Conservation (phyloP, 345 rosid genomes). For the Heritiera littoralis region DNA sequence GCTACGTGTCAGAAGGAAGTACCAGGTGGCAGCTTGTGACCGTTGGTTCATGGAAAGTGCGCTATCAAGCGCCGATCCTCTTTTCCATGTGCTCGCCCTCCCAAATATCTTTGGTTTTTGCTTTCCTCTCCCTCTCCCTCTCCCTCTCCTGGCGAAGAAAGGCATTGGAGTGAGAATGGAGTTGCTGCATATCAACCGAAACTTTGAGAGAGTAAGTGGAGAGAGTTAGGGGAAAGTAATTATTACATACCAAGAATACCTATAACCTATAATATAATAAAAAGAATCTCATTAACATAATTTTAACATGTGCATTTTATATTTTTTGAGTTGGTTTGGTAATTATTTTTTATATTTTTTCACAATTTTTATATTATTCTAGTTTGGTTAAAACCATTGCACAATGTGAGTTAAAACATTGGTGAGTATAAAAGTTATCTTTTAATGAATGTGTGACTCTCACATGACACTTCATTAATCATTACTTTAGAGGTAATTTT, state of each 20-base stretch:
- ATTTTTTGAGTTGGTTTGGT: too few relatives aligned
- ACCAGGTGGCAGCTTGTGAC: constrained; percentile 43
- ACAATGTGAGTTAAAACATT: too few relatives aligned
- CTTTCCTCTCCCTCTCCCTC: background rate
- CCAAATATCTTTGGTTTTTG: background rate
- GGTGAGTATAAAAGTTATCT: too few relatives aligned
- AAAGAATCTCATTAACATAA: too few relatives aligned
- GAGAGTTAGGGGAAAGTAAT: background rate
- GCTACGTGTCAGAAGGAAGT: constrained; percentile 50
- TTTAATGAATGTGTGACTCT: too few relatives aligned
- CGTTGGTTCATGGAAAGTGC: constrained; percentile 14
- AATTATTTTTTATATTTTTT: too few relatives aligned
- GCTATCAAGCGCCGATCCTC: constrained; percentile 1
- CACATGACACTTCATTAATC: too few relatives aligned
- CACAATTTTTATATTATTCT: too few relatives aligned
- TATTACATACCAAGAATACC: background rate
- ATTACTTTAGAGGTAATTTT: too few relatives aligned
- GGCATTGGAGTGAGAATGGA: background rate
- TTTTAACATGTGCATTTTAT: too few relatives aligned
- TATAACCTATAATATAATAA: too few relatives aligned
- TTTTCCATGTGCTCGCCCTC: background rate
- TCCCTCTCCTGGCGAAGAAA: background rate
- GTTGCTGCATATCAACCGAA: background rate
- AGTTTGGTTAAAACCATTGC: too few relatives aligned
- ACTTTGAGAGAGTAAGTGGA: background rate